Evolutionary conservation across 2,329 filamentous ascomycete genomes (phyloP).

Genomic region (Paraconiothyrium sp.): DNA sequence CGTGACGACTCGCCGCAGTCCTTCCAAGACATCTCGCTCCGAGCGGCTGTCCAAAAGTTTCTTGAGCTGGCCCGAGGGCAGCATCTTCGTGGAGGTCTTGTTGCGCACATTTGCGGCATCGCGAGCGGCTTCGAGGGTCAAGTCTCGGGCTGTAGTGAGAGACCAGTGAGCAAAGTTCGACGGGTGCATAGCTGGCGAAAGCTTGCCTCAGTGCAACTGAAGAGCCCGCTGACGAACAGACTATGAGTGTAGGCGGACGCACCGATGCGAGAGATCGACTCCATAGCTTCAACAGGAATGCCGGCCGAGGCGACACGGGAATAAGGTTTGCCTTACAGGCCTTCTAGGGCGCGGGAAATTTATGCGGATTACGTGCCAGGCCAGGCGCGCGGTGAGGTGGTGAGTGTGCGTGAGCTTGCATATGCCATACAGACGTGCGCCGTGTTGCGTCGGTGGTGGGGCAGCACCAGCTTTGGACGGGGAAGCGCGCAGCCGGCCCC

Average conservation of each 20-base stretch:
- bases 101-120: constrained; percentile 72
- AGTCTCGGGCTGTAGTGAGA: constrained; percentile 78
- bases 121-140: constrained; percentile 96
- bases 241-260: constrained; percentile 45
- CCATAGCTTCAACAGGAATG: constrained; percentile 67
- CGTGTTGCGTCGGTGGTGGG: constrained; percentile 14
- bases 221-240: constrained; percentile 1
- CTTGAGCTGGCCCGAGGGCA: constrained; percentile 87
- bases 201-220: constrained; percentile 14
- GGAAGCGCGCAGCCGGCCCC: constrained; percentile 13
- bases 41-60: constrained; percentile 93
- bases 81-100: constrained; percentile 67
- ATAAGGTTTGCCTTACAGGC: constrained; percentile 23
- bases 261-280: constrained; percentile 96
- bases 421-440: constrained; percentile 12
- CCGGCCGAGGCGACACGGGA: constrained; percentile 20
- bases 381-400: constrained; percentile 30
- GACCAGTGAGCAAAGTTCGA: constrained; percentile 52
- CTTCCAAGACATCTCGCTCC: constrained; percentile 92
- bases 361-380: constrained; percentile 38
- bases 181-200: constrained; percentile 42
- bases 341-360: constrained; percentile 28
- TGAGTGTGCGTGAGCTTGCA: constrained; percentile 29
- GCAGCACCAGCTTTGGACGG: constrained; percentile 10
- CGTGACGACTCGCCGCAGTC: constrained; percentile 85